A percentile compares a stretch with the other conserved stretches of the same genome.
phyloP scores from a whole-genome alignment of 352 stramenopile genomes.

The Phytophthora melonis region DNA sequence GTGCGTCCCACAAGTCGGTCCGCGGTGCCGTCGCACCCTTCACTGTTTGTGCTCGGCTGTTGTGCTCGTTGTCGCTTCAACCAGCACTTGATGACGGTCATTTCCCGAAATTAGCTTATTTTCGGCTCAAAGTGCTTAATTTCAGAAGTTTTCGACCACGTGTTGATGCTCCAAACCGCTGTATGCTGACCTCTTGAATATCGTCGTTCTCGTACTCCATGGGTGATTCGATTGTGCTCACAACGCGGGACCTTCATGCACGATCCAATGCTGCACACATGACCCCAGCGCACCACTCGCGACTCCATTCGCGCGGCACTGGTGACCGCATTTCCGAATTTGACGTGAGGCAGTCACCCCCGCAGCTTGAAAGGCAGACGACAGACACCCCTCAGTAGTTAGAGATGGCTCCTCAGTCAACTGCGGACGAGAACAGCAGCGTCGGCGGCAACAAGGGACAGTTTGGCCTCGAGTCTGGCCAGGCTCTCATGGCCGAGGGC shows the following conservation, averaged over 20 bases:
- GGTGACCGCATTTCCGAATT: neutral
- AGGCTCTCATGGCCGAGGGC: conserved; percentile 41
- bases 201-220: too few relatives aligned
- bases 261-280: neutral
- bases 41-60: neutral
- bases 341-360: neutral
- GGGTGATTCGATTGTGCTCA: neutral
- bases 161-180: neutral
- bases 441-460: conserved; percentile 32
- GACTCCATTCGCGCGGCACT: neutral
- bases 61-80: too few relatives aligned
- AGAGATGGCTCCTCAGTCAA: neutral
- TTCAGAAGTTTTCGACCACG: neutral
- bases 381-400: neutral
- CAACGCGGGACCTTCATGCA: neutral
- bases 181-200: too few relatives aligned
- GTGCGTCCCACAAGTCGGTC: neutral
- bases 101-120: neutral
- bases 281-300: too few relatives aligned
- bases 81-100: too few relatives aligned
- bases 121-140: neutral
- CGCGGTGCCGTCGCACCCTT: neutral
- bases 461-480: conserved; percentile 29
- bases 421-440: conserved; percentile 27
- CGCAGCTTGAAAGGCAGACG: too few relatives aligned